A percentile compares a stretch with the other conserved stretches of the same genome.
These are phyloP conservation scores for Galium porrigens DNA, from an alignment of 305 asterid species.

Conservation along the genomic window DNA sequence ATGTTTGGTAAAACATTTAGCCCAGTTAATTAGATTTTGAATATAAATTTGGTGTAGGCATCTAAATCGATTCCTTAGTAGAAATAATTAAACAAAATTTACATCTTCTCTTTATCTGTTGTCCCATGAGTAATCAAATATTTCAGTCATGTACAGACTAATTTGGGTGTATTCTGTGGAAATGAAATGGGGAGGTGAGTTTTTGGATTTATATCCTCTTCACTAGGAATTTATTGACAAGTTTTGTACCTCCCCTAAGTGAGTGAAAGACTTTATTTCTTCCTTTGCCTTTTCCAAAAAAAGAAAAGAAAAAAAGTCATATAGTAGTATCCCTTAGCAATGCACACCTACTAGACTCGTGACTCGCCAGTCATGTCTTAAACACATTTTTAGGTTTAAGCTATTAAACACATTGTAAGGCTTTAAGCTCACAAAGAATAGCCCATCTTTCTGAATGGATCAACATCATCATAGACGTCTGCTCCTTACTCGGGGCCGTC, in stretches of 20 bases:
- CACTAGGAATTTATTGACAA: background rate
- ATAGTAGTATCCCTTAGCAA: background rate
- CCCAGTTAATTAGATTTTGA: background rate
- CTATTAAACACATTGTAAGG: background rate
- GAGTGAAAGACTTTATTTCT: background rate
- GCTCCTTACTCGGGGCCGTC: background rate
- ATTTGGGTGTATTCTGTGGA: background rate
- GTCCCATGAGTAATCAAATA: background rate
- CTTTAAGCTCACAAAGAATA: background rate
- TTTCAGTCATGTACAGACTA: background rate
- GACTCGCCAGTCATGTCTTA: background rate
- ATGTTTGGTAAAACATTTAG: background rate
- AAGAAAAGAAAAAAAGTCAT: background rate
- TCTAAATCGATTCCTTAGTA: background rate
- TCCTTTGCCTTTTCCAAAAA: background rate
- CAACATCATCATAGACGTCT: background rate
- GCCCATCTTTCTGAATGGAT: slow-evolving; percentile 6
- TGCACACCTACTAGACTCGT: background rate
- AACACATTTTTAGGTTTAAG: background rate
- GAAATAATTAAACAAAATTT: background rate
- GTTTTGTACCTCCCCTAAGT: no score
- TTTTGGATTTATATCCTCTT: background rate
- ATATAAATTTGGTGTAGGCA: no score
- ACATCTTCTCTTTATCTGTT: background rate
- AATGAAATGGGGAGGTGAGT: no score